These are phyloP conservation scores for Coemansia sp. DNA, from an alignment of 192 early-diverging fungal species.

Conservation along the genomic window DNA sequence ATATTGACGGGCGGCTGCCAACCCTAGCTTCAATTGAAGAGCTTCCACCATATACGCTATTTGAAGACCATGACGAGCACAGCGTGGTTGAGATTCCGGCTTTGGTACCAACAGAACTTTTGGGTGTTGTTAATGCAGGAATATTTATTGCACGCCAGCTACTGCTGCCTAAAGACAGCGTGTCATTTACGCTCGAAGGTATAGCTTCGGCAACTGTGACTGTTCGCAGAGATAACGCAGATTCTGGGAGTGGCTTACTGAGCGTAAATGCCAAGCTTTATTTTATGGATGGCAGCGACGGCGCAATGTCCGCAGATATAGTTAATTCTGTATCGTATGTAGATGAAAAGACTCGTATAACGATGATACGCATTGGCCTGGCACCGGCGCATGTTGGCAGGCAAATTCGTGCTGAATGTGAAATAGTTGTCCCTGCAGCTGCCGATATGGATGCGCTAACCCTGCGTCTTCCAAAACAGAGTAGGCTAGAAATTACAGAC, in stretches of 20 bases:
- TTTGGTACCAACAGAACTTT: not conserved
- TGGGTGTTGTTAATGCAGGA: not conserved
- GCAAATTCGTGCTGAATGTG: conserved; percentile 2
- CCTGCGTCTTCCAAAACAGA: conserved; percentile 25
- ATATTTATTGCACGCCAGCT: conserved; percentile 7
- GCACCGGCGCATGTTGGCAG: not conserved
- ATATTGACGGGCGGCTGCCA: not conserved
- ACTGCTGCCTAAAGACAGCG: conserved; percentile 1
- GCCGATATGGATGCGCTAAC: not conserved
- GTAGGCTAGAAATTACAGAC: conserved; percentile 1
- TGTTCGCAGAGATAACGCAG: not conserved
- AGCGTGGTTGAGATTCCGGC: not conserved
- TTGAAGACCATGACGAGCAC: conserved; percentile 5
- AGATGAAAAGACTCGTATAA: not conserved
- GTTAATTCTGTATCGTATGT: not conserved
- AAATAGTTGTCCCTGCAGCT: conserved; percentile 1
- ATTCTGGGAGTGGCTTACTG: not conserved
- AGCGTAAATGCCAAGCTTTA: not conserved
- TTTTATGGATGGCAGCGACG: not conserved
- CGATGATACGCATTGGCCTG: not conserved
- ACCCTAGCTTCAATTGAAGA: not conserved
- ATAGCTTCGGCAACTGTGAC: not conserved
- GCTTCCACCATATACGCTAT: conserved; percentile 24
- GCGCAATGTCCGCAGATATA: not conserved
- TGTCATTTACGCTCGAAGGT: conserved; percentile 13